These are phyloP conservation scores for Colletotrichum tanaceti DNA, from an alignment of 2,329 filamentous ascomycete genomes.

Conservation along the genomic window DNA sequence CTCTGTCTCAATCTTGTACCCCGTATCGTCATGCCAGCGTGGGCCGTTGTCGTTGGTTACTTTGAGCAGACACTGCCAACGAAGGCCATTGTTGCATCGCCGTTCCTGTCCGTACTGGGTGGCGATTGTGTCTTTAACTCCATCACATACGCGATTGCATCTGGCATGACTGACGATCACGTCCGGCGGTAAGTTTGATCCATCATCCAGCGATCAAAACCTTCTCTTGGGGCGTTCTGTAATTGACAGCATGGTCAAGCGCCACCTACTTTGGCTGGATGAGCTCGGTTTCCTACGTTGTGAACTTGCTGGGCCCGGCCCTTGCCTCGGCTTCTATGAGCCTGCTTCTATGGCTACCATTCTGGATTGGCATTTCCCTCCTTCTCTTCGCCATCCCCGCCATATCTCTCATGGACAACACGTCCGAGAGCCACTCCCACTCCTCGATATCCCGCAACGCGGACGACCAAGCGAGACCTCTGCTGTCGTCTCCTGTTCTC, in stretches of 20 bases:
- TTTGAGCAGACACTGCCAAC: slow-evolving; percentile 52
- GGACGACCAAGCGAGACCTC: slow-evolving; percentile 52
- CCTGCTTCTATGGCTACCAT: slow-evolving; percentile 56
- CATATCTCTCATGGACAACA: slow-evolving; percentile 41
- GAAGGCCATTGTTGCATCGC: slow-evolving; percentile 54
- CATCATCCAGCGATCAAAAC: not conserved
- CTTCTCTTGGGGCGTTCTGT: not conserved
- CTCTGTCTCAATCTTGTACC: slow-evolving; percentile 59
- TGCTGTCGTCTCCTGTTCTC: slow-evolving; percentile 54
- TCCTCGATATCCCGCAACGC: not conserved
- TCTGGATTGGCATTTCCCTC: slow-evolving; percentile 53
- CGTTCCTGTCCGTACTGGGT: slow-evolving; percentile 58
- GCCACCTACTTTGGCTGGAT: slow-evolving; percentile 64
- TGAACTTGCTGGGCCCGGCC: slow-evolving; percentile 59
- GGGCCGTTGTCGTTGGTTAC: slow-evolving; percentile 55
- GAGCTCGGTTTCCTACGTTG: slow-evolving; percentile 60
- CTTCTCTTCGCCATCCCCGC: slow-evolving; percentile 50
- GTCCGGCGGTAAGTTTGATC: slow-evolving; percentile 47
- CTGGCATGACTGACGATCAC: slow-evolving; percentile 57
- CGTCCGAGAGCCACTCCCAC: not conserved
- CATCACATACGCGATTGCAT: slow-evolving; percentile 59
- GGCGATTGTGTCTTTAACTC: slow-evolving; percentile 65
- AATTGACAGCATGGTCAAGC: slow-evolving; percentile 43
- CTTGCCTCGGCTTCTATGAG: slow-evolving; percentile 60
- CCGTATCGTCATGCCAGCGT: slow-evolving; percentile 53